These are phyloP conservation scores for Lachancea thermotolerans DNA, from an alignment of 805 yeast genomes.

Conservation along the genomic window DNA sequence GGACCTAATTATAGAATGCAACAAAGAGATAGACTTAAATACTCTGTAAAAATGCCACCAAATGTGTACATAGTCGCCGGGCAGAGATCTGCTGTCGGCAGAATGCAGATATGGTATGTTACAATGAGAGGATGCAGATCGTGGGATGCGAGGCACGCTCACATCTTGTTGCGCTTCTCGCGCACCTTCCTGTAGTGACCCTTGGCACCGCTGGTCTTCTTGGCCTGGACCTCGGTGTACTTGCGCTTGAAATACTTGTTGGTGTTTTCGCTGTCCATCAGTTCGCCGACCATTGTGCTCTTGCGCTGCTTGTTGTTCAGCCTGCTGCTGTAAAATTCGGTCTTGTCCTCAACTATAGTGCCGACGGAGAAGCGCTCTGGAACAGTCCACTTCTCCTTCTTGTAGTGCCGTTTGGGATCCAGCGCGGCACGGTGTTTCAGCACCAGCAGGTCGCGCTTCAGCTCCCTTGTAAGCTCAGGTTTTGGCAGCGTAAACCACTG, in stretches of 20 bases:
- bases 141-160: background rate
- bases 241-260: slow-evolving; percentile 78
- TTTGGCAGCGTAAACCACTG: slow-evolving; percentile 83
- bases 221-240: slow-evolving; percentile 69
- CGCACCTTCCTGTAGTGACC: slow-evolving; percentile 57
- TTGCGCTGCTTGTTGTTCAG: slow-evolving; percentile 68
- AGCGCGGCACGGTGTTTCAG: slow-evolving; percentile 82
- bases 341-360: slow-evolving; percentile 73
- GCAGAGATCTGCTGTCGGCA: too few species aligned
- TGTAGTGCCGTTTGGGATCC: slow-evolving; percentile 94
- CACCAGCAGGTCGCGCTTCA: slow-evolving; percentile 71
- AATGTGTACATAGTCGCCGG: too few species aligned
- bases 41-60: too few species aligned
- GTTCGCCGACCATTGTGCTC: slow-evolving; percentile 71
- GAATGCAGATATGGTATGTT: too few species aligned
- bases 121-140: too few species aligned
- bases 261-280: slow-evolving; percentile 64
- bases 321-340: slow-evolving; percentile 61
- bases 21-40: too few species aligned
- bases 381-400: slow-evolving; percentile 69
- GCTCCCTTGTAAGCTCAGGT: slow-evolving; percentile 48
- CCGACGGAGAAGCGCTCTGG: slow-evolving; percentile 87
- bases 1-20: too few species aligned
- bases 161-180: slow-evolving; percentile 43
- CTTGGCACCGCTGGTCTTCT: slow-evolving; percentile 57